These are phyloP conservation scores for Parastagonospora nodorum DNA, from an alignment of 2,329 filamentous ascomycete genomes.

Conservation along the genomic window DNA sequence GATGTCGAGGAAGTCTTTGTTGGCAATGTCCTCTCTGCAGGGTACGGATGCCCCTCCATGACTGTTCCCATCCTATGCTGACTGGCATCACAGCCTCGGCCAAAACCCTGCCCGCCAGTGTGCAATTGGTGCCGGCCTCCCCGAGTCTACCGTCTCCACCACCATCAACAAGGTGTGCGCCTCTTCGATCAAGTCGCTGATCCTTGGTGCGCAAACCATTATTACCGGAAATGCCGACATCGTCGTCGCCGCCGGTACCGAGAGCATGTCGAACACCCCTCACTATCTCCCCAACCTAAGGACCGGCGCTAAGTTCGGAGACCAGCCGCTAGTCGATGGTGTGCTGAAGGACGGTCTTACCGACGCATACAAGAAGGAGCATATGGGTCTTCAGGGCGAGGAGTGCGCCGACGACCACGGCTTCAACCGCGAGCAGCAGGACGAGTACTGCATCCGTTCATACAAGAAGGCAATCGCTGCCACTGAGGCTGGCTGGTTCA, in stretches of 20 bases:
- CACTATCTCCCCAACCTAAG: conserved; percentile 92
- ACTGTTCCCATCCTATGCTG: conserved; percentile 2
- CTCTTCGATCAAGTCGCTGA: conserved; percentile 90
- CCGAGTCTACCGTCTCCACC: conserved; percentile 79
- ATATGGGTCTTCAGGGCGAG: conserved; percentile 94
- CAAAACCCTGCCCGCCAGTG: conserved; percentile 97
- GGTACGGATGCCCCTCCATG: conserved; percentile 61
- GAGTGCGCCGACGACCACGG: conserved; percentile 85
- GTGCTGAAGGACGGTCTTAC: conserved; percentile 93
- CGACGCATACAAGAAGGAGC: conserved; percentile 93
- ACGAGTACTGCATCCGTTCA: conserved; percentile 92
- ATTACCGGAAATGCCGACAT: conserved; percentile 93
- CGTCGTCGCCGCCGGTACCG: conserved; percentile 90
- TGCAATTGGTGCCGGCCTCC: conserved; percentile 84
- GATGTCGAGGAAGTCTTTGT: conserved; percentile 97
- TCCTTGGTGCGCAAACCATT: conserved; percentile 94
- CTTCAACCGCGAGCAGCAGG: conserved; percentile 83
- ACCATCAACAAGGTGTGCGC: conserved; percentile 99
- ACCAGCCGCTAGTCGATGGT: conserved; percentile 86
- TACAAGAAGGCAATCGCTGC: conserved; percentile 94
- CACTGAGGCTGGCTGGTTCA: conserved; percentile 79
- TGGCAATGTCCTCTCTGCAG: conserved; percentile 95
- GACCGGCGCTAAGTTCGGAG: conserved; percentile 89
- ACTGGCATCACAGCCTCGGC: conserved; percentile 70
- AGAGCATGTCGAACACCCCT: conserved; percentile 98